Conservation (phyloP, 2,329 filamentous ascomycete genomes). For the Apiospora marii region DNA sequence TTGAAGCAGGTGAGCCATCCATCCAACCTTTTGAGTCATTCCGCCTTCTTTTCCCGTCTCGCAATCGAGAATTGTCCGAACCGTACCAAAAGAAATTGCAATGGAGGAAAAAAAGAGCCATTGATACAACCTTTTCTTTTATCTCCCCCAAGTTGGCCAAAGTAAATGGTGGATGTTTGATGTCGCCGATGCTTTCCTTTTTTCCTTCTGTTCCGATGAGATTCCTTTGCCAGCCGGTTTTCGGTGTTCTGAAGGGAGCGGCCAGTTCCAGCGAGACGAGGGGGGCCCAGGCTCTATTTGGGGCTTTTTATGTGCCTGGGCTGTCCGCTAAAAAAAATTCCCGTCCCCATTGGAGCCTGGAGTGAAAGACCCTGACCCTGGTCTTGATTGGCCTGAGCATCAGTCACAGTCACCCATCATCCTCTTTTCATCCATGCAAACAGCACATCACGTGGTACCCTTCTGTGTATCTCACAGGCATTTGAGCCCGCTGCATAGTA, state of each 20-base stretch:
- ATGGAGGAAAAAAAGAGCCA: neutral
- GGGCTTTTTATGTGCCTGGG: slow-evolving; percentile 57
- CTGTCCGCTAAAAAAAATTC: slow-evolving; percentile 37
- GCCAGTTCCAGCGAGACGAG: slow-evolving; percentile 45
- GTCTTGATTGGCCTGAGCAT: slow-evolving; percentile 18
- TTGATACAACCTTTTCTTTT: neutral
- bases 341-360: slow-evolving; percentile 26
- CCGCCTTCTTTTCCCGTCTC: neutral
- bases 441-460: slow-evolving; percentile 2
- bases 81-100: neutral
- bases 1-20: slow-evolving; percentile 77
- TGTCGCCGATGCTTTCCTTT: slow-evolving; percentile 25
- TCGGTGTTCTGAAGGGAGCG: slow-evolving; percentile 41
- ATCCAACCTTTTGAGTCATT: slow-evolving; percentile 18
- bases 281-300: slow-evolving; percentile 63
- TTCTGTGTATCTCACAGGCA: slow-evolving; percentile 20
- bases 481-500: neutral
- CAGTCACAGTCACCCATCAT: slow-evolving; percentile 16
- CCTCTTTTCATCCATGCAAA: slow-evolving; percentile 21
- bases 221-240: slow-evolving; percentile 42
- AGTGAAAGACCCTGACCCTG: slow-evolving; percentile 18
- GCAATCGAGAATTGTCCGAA: neutral
- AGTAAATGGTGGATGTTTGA: slow-evolving; percentile 28
- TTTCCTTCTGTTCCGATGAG: neutral
- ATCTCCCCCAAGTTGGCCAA: neutral